phyloP scores from a whole-genome alignment of 2,329 filamentous ascomycete genomes.

The Colletotrichum acutatum region DNA sequence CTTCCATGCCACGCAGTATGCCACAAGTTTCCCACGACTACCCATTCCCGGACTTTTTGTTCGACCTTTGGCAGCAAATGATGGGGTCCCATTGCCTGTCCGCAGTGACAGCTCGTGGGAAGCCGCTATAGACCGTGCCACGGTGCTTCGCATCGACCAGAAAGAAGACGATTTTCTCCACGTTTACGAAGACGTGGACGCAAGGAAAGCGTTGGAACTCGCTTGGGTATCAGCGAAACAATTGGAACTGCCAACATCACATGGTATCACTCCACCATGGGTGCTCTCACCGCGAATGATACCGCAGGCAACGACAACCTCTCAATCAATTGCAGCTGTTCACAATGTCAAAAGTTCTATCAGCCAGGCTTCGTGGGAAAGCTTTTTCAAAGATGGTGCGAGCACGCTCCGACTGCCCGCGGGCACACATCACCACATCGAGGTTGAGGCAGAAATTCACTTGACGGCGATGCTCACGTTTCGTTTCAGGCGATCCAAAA shows the following conservation, averaged over 20 bases:
- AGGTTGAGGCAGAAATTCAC: not conserved
- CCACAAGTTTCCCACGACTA: slow-evolving; percentile 34
- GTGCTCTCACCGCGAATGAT: not conserved
- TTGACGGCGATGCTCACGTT: not conserved
- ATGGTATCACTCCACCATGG: not conserved
- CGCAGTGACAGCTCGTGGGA: slow-evolving; percentile 28
- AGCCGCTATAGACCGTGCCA: slow-evolving; percentile 16
- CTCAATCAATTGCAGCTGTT: not conserved
- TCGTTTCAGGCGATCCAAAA: not conserved
- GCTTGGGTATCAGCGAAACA: slow-evolving; percentile 18
- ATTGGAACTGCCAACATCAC: not conserved
- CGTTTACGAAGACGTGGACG: slow-evolving; percentile 26
- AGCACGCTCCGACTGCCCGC: not conserved
- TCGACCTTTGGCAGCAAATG: not conserved
- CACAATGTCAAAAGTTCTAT: not conserved
- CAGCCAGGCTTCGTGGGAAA: not conserved
- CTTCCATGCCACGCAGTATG: slow-evolving; percentile 32
- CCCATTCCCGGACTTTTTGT: slow-evolving; percentile 30
- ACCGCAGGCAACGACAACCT: not conserved
- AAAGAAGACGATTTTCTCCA: slow-evolving; percentile 36
- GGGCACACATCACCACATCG: slow-evolving; percentile 6
- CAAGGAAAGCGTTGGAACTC: not conserved
- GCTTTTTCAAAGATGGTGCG: not conserved
- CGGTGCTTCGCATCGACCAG: slow-evolving; percentile 28
- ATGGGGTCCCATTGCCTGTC: not conserved